These are phyloP conservation scores for Pyrus betulifolia DNA, from an alignment of 306 rosid species.

Conservation along the genomic window DNA sequence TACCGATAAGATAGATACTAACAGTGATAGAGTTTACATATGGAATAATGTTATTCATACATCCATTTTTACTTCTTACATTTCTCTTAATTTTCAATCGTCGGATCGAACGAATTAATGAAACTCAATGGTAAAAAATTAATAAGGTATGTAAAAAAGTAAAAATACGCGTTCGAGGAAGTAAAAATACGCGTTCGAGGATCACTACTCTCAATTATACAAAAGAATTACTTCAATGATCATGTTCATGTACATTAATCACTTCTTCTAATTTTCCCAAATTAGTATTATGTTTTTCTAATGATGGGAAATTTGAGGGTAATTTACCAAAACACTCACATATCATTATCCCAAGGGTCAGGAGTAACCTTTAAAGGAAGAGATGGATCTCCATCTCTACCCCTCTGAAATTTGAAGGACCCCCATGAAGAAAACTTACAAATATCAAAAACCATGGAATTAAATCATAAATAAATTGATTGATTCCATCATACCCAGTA, in stretches of 20 bases:
- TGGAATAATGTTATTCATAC: too few relatives aligned
- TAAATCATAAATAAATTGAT: not conserved
- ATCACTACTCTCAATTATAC: too few relatives aligned
- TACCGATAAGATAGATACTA: too few relatives aligned
- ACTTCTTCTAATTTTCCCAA: not conserved
- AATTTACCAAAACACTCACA: not conserved
- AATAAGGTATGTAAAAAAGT: too few relatives aligned
- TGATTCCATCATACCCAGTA: not conserved
- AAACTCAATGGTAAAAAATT: too few relatives aligned
- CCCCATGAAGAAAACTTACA: not conserved
- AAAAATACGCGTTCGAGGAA: rapidly evolving
- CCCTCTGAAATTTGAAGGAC: not conserved
- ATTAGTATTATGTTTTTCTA: not conserved
- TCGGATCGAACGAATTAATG: too few relatives aligned
- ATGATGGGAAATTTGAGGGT: not conserved
- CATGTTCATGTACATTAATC: not conserved
- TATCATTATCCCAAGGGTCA: not conserved
- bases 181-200: rapidly evolving
- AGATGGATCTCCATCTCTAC: not conserved
- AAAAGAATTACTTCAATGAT: not conserved
- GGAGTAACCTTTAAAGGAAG: not conserved
- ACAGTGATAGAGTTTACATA: too few relatives aligned
- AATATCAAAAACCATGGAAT: not conserved
- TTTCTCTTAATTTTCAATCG: rapidly evolving
- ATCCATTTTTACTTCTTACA: too few relatives aligned